These are phyloP conservation scores for Ogataea hybrid DNA, from an alignment of 1,139 yeast species.

Conservation along the genomic window DNA sequence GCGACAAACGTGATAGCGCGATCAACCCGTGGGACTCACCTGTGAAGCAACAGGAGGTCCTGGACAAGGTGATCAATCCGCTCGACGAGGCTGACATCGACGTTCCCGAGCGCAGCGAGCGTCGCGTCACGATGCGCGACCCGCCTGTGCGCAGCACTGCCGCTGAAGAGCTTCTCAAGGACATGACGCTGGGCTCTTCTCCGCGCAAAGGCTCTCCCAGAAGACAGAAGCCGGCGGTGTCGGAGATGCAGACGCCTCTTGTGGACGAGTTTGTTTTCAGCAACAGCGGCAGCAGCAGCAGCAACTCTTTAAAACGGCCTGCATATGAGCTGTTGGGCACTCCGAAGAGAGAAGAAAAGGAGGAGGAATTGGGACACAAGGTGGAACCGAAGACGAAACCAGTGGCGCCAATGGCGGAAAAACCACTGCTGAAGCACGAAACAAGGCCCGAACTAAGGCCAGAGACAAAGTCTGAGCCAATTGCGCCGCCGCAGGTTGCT, in stretches of 20 bases:
- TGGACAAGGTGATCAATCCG: slow-evolving; percentile 14
- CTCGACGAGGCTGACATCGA: slow-evolving; percentile 5
- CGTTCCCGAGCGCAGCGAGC: slow-evolving; percentile 24
- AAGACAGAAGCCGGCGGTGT: slow-evolving; percentile 13
- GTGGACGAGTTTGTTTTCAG: slow-evolving; percentile 20
- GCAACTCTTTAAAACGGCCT: slow-evolving; percentile 13
- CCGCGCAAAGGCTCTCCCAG: slow-evolving; percentile 29
- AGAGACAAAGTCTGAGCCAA: background rate
- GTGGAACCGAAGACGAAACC: background rate
- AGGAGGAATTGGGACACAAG: background rate
- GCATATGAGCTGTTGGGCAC: slow-evolving; percentile 21
- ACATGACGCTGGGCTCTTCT: slow-evolving; percentile 30
- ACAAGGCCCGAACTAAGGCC: background rate
- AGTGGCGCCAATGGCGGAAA: background rate
- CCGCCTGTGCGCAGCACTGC: slow-evolving; percentile 7
- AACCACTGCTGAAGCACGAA: background rate
- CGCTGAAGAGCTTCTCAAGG: slow-evolving; percentile 8
- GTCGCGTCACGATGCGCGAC: slow-evolving; percentile 16
- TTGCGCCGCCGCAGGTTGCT: background rate
- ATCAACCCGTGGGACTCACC: slow-evolving; percentile 24
- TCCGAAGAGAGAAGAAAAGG: slow-evolving; percentile 4
- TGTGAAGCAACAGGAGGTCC: slow-evolving; percentile 16
- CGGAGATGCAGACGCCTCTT: slow-evolving; percentile 7
- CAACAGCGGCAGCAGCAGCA: slow-evolving; percentile 14
- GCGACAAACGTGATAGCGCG: background rate